Percentiles rank a stretch among this genome's conserved stretches.
Conservation (phyloP, 345 rosid species). For the Citrus glauca region DNA sequence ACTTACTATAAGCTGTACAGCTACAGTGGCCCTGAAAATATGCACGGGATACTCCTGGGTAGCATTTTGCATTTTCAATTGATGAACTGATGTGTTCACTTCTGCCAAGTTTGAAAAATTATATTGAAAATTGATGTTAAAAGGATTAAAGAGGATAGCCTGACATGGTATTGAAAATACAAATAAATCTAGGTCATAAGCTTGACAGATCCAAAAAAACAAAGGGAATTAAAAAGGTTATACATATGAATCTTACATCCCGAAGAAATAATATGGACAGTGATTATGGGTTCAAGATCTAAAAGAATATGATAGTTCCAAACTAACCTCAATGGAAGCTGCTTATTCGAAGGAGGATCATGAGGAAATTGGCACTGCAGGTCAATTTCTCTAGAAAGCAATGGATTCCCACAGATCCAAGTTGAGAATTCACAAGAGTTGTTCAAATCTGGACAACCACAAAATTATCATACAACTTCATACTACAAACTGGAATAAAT, state of each 20-base stretch:
- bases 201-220: constrained; percentile 3
- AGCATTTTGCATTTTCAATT: constrained; percentile 28
- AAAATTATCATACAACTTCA: neutral
- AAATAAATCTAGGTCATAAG: neutral
- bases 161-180: neutral
- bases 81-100: constrained; percentile 13
- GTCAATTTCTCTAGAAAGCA: constrained; percentile 15
- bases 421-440: constrained; percentile 23
- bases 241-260: neutral
- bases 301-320: neutral
- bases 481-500: neutral
- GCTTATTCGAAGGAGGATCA: constrained; percentile 16
- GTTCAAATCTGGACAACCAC: constrained; percentile 26
- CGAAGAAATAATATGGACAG: neutral
- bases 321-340: constrained; percentile 26
- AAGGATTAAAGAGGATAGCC: neutral
- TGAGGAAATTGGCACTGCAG: constrained; percentile 27
- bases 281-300: neutral
- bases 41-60: constrained; percentile 16
- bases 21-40: constrained; percentile 22
- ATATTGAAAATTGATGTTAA: neutral
- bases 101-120: constrained; percentile 23
- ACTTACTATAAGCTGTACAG: constrained; percentile 23
- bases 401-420: constrained; percentile 17
- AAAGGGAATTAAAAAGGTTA: neutral